These are phyloP conservation scores for Lasiosphaeria miniovina DNA, from an alignment of 495 filamentous ascomycete species.

Conservation along the genomic window DNA sequence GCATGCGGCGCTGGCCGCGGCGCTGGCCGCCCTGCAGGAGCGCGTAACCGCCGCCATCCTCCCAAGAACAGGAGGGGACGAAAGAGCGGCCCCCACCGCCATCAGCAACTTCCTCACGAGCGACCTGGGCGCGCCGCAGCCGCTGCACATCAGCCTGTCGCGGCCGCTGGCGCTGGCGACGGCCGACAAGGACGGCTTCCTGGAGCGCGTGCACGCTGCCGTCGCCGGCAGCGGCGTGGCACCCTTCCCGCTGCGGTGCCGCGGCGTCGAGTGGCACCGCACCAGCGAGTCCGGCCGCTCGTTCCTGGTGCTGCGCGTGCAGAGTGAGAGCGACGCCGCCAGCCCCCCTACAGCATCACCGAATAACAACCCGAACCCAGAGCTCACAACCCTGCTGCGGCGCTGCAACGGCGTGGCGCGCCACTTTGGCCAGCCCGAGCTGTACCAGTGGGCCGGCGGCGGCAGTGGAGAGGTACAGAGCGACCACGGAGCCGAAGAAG, in stretches of 20 bases:
- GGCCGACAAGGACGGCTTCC: conserved; percentile 61
- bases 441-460: conserved; percentile 53
- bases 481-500: conserved; percentile 29
- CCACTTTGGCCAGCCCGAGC: conserved; percentile 63
- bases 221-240: conserved; percentile 24
- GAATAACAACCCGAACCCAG: conserved; percentile 34
- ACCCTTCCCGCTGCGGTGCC: conserved; percentile 35
- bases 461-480: not conserved
- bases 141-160: conserved; percentile 89
- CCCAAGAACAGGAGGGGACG: not conserved
- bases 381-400: conserved; percentile 61
- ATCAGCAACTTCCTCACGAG: conserved; percentile 66
- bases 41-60: conserved; percentile 1
- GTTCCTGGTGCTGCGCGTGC: conserved; percentile 75
- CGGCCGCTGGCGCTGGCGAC: conserved; percentile 66
- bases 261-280: conserved; percentile 41
- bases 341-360: conserved; percentile 15
- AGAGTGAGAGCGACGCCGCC: conserved; percentile 3
- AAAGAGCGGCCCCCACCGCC: not conserved
- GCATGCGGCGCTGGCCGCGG: conserved; percentile 47
- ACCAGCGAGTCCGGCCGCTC: conserved; percentile 68
- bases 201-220: conserved; percentile 40
- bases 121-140: conserved; percentile 73
- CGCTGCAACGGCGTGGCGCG: conserved; percentile 61
- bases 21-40: conserved; percentile 46